Evolutionary conservation across 1,284 basidiomycete species (phyloP).

Genomic region (Calocybe gambosa): DNA sequence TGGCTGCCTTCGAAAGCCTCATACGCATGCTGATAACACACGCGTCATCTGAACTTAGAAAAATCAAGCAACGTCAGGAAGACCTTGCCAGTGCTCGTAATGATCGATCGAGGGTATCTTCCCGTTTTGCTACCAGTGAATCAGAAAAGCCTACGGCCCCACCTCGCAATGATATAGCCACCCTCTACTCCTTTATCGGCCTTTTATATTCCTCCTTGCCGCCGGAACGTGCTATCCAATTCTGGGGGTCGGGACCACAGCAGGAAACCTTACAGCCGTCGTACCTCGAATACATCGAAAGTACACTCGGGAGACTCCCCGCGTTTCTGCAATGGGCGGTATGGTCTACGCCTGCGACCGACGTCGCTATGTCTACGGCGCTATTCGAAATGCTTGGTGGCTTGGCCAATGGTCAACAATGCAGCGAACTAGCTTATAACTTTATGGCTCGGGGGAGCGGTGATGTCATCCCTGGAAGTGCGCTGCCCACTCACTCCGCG

Average conservation of each 20-base stretch:
- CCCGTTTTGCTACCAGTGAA: conserved; percentile 42
- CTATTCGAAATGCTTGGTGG: conserved; percentile 87
- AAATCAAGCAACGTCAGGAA: conserved; percentile 88
- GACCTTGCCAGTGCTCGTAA: conserved; percentile 66
- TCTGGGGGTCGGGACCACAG: conserved; percentile 71
- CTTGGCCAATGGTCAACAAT: conserved; percentile 78
- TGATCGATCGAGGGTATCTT: conserved; percentile 44
- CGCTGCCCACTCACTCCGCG: conserved; percentile 29
- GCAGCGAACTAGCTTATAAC: conserved; percentile 81
- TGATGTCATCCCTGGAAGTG: conserved; percentile 56
- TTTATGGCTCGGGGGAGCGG: conserved; percentile 68
- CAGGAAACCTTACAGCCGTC: conserved; percentile 32
- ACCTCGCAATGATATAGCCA: conserved; percentile 78
- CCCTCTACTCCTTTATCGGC: conserved; percentile 80
- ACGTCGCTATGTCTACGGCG: conserved; percentile 68
- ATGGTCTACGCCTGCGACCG: conserved; percentile 73
- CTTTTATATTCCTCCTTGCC: conserved; percentile 72
- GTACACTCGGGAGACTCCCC: conserved; percentile 60
- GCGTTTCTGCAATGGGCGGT: conserved; percentile 86
- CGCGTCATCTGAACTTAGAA: conserved; percentile 82
- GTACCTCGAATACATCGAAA: conserved; percentile 53
- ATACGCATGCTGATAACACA: conserved; percentile 71
- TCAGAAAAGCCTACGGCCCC: conserved; percentile 29
- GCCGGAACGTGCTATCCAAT: conserved; percentile 72
- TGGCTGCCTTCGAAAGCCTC: conserved; percentile 67